A percentile compares a stretch with the other conserved stretches of the same genome.
Evolutionary conservation across 2,329 filamentous ascomycete genomes (phyloP).

Genomic region (Albophoma yamanashiensis): DNA sequence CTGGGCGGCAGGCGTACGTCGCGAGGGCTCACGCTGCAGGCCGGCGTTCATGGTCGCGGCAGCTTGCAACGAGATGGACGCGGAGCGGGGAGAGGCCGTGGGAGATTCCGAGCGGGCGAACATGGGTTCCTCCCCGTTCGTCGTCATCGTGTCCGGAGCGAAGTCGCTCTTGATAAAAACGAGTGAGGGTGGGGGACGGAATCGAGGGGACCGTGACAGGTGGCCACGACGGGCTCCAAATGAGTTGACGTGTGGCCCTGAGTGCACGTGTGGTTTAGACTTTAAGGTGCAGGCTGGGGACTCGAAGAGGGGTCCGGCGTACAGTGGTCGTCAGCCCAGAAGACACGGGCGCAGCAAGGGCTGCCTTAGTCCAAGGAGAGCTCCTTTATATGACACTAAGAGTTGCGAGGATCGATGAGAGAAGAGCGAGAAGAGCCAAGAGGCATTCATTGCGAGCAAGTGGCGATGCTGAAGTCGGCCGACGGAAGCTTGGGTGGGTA

Average conservation of each 20-base stretch:
- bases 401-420: not conserved
- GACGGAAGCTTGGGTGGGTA: not conserved
- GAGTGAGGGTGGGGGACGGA: not conserved
- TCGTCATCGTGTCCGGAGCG: slow-evolving; percentile 13
- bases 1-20: slow-evolving; percentile 31
- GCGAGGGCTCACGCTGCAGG: slow-evolving; percentile 53
- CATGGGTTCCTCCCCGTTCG: slow-evolving; percentile 14
- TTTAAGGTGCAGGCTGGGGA: not conserved
- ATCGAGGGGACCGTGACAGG: not conserved
- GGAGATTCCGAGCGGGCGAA: slow-evolving; percentile 34
- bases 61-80: slow-evolving; percentile 62
- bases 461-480: not conserved
- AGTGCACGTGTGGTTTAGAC: not conserved
- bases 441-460: not conserved
- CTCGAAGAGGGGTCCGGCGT: not conserved
- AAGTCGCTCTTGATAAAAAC: not conserved
- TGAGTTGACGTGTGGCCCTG: not conserved
- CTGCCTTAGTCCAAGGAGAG: not conserved
- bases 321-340: not conserved
- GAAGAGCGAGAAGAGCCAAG: not conserved
- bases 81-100: slow-evolving; percentile 51
- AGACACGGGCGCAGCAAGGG: not conserved
- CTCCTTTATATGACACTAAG: not conserved
- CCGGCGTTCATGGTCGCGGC: slow-evolving; percentile 70
- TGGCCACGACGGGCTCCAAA: not conserved